Base-by-base conservation (phyloP, 306 rosid species). In the Prunus mira region DNA sequence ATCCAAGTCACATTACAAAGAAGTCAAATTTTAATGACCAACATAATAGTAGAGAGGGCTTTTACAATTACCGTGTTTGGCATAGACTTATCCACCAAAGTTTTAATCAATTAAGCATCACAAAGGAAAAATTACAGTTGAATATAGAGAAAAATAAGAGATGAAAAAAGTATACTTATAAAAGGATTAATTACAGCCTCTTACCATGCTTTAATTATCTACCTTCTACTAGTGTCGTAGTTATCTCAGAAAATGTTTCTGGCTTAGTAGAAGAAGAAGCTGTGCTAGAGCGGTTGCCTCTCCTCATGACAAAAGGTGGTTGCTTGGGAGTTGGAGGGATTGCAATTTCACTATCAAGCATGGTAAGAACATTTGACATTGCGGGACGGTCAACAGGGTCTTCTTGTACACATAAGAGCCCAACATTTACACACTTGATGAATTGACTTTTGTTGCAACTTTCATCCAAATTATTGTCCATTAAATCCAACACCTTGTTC, bases 371-470 rank as follows among this genome's bases (percentile, higher is more conserved):
- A 69, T 77, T 77, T 13, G 89, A 79, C 83, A 89, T 79, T n/a
- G 78, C 54, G 0, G 87, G 93, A 3, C 93, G 78, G 51, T 89
- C 89, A 54, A 20, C 30, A 0, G 88, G 89, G 28, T 87, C 89
- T 46, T 89, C 89, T 76, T 89, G 91, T 19, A 80, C 82, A 20
- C 93, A 87, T 32, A 85, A 38, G 2, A 89, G 82, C 5, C 82
- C 89, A 50, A 85, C 15, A 6, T 13, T 68, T 4, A 85, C 87
- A 55, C 85, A 89, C 76, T 55, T 89, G 0, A 70, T 2, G 8
- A 87, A 87, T 71, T 83, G 68, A 32, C 30, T 55, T 49, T 32
- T 18, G 15, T 80, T 18, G 75, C 75, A 85, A 50, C 73, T 73
- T 80, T 79, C 88, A 20, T 41, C 9, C 27, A 87, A 1, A 34